Base-by-base conservation (phyloP, 2,329 filamentous ascomycete genomes). In the Onygenales sp. region DNA sequence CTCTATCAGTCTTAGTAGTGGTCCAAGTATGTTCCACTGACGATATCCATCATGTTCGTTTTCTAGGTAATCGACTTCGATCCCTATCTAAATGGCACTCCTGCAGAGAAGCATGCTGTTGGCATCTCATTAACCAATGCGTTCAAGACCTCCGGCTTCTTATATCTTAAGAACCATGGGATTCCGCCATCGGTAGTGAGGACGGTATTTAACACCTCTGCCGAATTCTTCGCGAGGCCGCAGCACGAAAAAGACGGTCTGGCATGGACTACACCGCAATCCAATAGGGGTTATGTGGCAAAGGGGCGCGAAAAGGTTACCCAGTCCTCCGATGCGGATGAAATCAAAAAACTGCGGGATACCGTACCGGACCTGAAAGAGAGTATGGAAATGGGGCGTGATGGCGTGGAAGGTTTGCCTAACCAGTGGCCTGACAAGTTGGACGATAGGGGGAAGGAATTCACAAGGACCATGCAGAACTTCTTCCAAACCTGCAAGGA, bases 141-240 rank as follows among this genome's bases (percentile, higher is more conserved):
- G 43, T 95, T 96, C 74, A 86, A 90, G 63, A 85, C 80, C 1
- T 87, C 90, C 2, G 91, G 91, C 54, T 95, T 96, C 75, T 81
- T 96, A 64, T 95, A 95, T 71, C 81, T 95, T 41, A 84, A 84
- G 61, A 87, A 92, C 69, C 84, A 92, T 60, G 81, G 86, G 42
- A 85, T 95, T 56, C 71, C 83, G 0, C 63, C 79, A 3, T 72
- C 78, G 7, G 77, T 78, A 8, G 72, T 89, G 10, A 68, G 78
- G 55, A 69, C 78, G 54, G 78, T 85, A 55, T 94, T 93, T 66
- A 66, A 74, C 57, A 76, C 78, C 54, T 90, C 86, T 5, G 82
- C 84, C 49, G 72, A 75, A 57, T 91, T 92, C 75, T 93, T 93
- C 69, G 69, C 71, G 11, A 81, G 86, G 52, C 74, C 83, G 2